phyloP scores from a whole-genome alignment of 2,329 filamentous ascomycete genomes.

The Plectosphaerella plurivora region DNA sequence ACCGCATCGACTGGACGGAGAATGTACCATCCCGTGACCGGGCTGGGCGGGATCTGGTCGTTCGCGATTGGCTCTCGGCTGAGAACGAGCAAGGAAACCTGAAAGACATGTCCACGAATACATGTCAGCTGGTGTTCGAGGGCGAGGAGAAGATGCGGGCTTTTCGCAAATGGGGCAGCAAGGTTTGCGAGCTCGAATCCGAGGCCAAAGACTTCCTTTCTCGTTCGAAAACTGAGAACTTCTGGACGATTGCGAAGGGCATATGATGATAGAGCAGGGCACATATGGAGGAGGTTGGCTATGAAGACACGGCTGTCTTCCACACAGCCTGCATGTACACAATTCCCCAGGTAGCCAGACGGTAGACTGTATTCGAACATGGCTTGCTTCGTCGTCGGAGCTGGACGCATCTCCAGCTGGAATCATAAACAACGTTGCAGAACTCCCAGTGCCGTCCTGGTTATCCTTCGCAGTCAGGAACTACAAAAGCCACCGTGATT shows the following conservation, averaged over 20 bases:
- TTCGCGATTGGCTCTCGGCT: conserved; percentile 72
- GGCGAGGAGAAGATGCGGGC: conserved; percentile 76
- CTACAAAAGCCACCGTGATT: no score
- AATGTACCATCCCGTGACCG: conserved; percentile 66
- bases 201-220: conserved; percentile 78
- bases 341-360: conserved; percentile 16
- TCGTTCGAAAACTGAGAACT: conserved; percentile 86
- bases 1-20: conserved; percentile 93
- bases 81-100: conserved; percentile 73
- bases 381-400: no score
- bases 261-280: not conserved
- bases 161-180: conserved; percentile 85
- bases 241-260: conserved; percentile 86
- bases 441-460: no score
- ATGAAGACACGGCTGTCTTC: not conserved
- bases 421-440: no score
- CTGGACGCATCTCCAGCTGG: no score
- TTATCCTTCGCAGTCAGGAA: no score
- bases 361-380: no score
- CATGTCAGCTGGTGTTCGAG: conserved; percentile 83
- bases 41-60: conserved; percentile 56
- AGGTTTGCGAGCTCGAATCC: conserved; percentile 88
- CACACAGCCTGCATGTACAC: not conserved
- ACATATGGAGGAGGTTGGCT: not conserved
- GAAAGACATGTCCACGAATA: conserved; percentile 78